phyloP scores from a whole-genome alignment of 257 asterid species.

The Przewalskia tangutica region DNA sequence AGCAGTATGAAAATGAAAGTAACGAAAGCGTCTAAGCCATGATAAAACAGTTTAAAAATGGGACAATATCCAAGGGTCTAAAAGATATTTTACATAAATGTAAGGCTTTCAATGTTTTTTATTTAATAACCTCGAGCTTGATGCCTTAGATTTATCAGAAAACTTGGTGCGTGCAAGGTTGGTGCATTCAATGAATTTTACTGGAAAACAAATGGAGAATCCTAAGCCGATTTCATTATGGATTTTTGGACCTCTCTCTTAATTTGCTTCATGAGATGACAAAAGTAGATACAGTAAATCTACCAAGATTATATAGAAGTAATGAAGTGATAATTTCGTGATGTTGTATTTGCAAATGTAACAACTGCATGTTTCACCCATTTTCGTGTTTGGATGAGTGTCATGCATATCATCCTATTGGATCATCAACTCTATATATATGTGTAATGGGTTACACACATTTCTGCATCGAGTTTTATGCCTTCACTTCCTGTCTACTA shows the following conservation, averaged over 20 bases:
- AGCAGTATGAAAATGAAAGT: no score
- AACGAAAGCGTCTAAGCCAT: no score
- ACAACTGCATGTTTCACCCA: neutral
- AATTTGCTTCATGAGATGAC: neutral
- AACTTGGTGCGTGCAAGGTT: neutral
- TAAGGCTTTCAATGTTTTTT: neutral
- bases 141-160: neutral
- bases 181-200: no score
- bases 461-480: neutral
- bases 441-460: neutral
- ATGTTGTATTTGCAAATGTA: neutral
- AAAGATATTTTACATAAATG: neutral
- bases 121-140: neutral
- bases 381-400: neutral
- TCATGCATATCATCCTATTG: neutral
- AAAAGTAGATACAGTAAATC: neutral
- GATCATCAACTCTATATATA: neutral
- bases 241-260: neutral
- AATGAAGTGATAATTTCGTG: neutral
- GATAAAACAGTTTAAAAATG: no score
- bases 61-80: neutral
- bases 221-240: neutral
- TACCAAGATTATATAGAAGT: neutral
- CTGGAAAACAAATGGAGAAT: neutral
- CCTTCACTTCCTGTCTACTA: neutral